These are phyloP conservation scores for Nematocida sp. DNA, from an alignment of 371 early-diverging fungal species.

Conservation along the genomic window DNA sequence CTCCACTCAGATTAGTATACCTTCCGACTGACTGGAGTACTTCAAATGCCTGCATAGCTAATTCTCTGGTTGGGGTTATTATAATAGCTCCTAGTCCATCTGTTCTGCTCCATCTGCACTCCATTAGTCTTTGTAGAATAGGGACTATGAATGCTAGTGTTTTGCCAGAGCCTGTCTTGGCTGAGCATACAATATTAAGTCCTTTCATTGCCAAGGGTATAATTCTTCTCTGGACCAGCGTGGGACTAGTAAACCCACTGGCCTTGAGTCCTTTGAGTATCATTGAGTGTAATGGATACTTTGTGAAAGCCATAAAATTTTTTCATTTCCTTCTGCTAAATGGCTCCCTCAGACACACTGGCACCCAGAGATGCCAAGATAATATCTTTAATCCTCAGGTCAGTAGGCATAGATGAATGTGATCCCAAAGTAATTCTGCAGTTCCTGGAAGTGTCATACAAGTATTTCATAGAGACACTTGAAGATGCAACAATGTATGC, in stretches of 20 bases:
- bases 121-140: conserved; percentile 77
- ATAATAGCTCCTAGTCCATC: conserved; percentile 69
- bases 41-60: conserved; percentile 89
- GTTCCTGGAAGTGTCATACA: conserved; percentile 85
- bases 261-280: conserved; percentile 14
- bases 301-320: conserved; percentile 42
- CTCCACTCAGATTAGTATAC: conserved; percentile 73
- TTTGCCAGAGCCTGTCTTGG: conserved; percentile 97
- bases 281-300: background rate
- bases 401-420: conserved; percentile 82
- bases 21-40: conserved; percentile 76
- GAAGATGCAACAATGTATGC: conserved; percentile 83
- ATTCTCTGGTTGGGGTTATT: conserved; percentile 89
- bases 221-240: conserved; percentile 85
- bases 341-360: conserved; percentile 57
- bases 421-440: conserved; percentile 89
- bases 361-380: conserved; percentile 80
- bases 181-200: conserved; percentile 90
- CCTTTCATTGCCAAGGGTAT: conserved; percentile 90
- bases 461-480: conserved; percentile 82
- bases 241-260: conserved; percentile 18
- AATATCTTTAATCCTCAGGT: conserved; percentile 77
- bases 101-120: conserved; percentile 4
- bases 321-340: background rate
- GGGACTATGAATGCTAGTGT: conserved; percentile 93